Evolutionary conservation across 1,139 yeast species (phyloP), one percentile per base, ranked within the genome.

Genomic region (Kodamaea fungicola): DNA sequence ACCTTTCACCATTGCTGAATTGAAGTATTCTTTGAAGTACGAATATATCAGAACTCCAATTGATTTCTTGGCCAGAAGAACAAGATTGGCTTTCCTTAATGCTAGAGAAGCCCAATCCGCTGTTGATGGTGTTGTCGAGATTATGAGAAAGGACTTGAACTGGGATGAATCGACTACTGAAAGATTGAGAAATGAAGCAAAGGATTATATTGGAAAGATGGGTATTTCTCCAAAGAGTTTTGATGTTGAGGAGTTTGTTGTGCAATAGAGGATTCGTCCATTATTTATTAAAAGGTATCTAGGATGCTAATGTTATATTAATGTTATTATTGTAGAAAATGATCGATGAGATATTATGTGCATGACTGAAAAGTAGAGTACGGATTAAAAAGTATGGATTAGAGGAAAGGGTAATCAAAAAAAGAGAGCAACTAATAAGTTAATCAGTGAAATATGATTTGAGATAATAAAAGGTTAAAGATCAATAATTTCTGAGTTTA

Each of bases 1-100:
- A 64, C 96, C 97, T 44, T 89, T 85, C 72, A 82, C 96, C 30
- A 83, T 88, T 57, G 97, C 95, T 38, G 97, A 90, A 67, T 76
- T 90, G 63, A 75, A 80, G 55, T 90, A 89, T 65, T 83, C 90
- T 8, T 73, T 89, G 53, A 69, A 79, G 47, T 77, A 87, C 64
- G 97, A 90, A 68, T 88, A 88, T 59, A 80, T 89, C 34, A 76
- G 95, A 64, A 85, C 92, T 8, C 95, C 96, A 35, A 66, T 83
- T 42, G 97, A 90, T 62, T 89, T 90, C 73, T 73, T 90, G 47
- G 89, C 95, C 40, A 83, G 97, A 71, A 83, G 97, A 72, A 83
- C 95, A 39, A 81, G 97, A 64, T 79, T 88, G 59, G 96, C 96
- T 2, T 90, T 89, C 70, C 72, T 90, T 58, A 90, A 90, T 64